Percentiles rank a stretch among this genome's conserved stretches.
Evolutionary conservation across 345 rosid species (phyloP).

Genomic region (Conringia planisiliqua): DNA sequence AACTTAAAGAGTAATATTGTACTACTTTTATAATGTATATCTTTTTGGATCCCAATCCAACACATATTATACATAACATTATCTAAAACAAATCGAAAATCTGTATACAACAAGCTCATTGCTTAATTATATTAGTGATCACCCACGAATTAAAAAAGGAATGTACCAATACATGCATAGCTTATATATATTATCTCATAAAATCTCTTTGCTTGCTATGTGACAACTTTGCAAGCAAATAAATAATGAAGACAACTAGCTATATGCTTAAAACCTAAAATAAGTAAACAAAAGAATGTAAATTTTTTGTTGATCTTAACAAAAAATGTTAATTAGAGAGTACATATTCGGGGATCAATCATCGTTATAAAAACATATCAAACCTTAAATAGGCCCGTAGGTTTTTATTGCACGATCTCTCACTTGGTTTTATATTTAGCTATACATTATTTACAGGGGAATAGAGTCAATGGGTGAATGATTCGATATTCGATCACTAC

Average conservation of each 20-base stretch:
- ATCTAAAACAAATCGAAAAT: background rate
- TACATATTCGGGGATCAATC: background rate
- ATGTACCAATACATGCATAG: conserved; percentile 10
- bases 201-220: background rate
- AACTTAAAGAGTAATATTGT: background rate
- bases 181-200: background rate
- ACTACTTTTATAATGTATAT: background rate
- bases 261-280: background rate
- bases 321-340: background rate
- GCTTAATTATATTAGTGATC: background rate
- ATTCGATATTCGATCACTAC: background rate
- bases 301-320: background rate
- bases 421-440: background rate
- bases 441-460: background rate
- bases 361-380: background rate
- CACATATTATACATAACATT: background rate
- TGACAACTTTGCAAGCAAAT: conserved; percentile 27
- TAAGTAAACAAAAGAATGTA: background rate
- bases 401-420: conserved; percentile 6
- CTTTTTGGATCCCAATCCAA: background rate
- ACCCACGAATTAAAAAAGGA: conserved; percentile 10
- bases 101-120: conserved; percentile 6
- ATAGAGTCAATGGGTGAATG: background rate
- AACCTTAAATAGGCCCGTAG: background rate
- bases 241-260: conserved; percentile 6